Evolutionary conservation across 1,284 basidiomycete species (phyloP).

Genomic region (Cryptococcus sp.): DNA sequence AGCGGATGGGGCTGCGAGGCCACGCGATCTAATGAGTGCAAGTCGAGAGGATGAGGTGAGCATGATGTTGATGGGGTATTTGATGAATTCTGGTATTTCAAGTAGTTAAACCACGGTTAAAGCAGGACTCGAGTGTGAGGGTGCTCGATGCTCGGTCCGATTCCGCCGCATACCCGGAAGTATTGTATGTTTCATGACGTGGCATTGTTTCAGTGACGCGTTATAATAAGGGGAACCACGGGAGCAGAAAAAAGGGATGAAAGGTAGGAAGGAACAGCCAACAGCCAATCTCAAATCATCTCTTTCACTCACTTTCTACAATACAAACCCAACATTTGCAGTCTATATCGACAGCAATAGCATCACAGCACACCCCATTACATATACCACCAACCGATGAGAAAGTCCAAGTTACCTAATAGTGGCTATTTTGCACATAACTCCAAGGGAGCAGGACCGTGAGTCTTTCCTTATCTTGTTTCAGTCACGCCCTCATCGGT

Average conservation of each 20-base stretch:
- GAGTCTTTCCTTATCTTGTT: conserved; percentile 24
- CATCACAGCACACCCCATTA: not conserved
- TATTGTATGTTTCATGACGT: too few species aligned
- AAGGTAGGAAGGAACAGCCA: too few species aligned
- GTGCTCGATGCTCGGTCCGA: too few species aligned
- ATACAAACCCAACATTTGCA: not conserved
- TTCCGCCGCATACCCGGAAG: too few species aligned
- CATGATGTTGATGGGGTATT: too few species aligned
- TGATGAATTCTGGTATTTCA: too few species aligned
- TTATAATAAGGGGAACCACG: too few species aligned
- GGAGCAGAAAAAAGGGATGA: too few species aligned
- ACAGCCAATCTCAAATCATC: not conserved
- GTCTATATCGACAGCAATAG: not conserved
- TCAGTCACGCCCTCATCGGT: not conserved
- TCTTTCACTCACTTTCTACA: not conserved
- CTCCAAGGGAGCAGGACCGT: conserved; percentile 25
- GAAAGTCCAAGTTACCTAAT: conserved; percentile 44
- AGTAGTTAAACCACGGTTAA: too few species aligned
- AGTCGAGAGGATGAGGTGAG: conserved; percentile 4
- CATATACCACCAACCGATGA: conserved; percentile 25
- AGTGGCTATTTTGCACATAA: conserved; percentile 30
- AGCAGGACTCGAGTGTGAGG: too few species aligned
- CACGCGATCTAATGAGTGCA: conserved; percentile 8
- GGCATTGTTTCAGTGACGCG: too few species aligned
- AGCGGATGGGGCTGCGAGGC: not conserved